Evolutionary conservation across 352 stramenopile species (phyloP).

Genomic region (Pythium periplocum): DNA sequence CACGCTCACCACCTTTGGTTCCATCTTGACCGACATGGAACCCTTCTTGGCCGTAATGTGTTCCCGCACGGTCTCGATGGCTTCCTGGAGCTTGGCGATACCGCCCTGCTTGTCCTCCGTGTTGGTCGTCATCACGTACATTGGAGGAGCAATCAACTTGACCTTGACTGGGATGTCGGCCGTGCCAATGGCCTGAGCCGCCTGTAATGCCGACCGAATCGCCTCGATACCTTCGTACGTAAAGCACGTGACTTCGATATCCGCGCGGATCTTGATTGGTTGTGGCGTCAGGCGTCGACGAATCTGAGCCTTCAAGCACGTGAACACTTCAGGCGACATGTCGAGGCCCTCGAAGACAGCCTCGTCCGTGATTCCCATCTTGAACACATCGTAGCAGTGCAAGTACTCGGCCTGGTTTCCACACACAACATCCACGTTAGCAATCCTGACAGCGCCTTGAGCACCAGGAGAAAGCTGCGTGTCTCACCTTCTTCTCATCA

Average conservation of each 20-base stretch:
- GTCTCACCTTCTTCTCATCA: conserved; percentile 65
- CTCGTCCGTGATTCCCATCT: conserved; percentile 93
- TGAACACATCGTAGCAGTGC: conserved; percentile 99
- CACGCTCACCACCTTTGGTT: conserved; percentile 97
- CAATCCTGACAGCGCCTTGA: no score
- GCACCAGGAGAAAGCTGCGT: not conserved
- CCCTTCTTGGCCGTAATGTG: conserved; percentile 95
- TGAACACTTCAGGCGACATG: conserved; percentile 79
- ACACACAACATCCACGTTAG: not conserved
- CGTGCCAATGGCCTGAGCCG: conserved; percentile 75
- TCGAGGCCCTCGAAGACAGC: conserved; percentile 88
- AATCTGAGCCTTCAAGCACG: conserved; percentile 96
- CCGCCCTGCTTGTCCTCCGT: conserved; percentile 98
- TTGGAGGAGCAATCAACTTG: conserved; percentile 98
- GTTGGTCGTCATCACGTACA: conserved; percentile 99
- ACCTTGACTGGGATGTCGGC: conserved; percentile 96
- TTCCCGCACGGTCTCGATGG: conserved; percentile 93
- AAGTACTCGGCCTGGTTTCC: conserved; percentile 84
- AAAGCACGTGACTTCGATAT: conserved; percentile 99
- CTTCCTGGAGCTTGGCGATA: conserved; percentile 94
- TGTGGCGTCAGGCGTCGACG: conserved; percentile 95
- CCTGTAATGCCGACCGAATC: conserved; percentile 95
- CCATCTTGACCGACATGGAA: conserved; percentile 97
- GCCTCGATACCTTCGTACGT: conserved; percentile 99
- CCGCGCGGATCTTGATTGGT: conserved; percentile 98